These are phyloP conservation scores for Crucihimalaya himalaica DNA, from an alignment of 345 rosid species.

Conservation along the genomic window DNA sequence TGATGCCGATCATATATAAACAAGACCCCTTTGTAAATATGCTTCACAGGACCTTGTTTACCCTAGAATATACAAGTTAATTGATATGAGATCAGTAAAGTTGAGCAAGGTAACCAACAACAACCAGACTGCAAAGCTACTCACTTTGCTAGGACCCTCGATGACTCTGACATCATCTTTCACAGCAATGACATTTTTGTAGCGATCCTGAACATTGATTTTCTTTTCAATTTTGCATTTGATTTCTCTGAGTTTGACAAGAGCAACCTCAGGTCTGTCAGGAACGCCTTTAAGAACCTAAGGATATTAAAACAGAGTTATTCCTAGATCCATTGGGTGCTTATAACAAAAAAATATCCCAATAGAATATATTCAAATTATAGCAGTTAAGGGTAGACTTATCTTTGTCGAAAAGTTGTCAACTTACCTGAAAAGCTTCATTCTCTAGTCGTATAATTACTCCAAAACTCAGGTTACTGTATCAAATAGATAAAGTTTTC, in stretches of 20 bases:
- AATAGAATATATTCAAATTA: background rate
- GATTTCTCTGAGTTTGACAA: constrained; percentile 88
- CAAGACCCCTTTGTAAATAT: constrained; percentile 71
- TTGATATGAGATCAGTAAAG: constrained; percentile 6
- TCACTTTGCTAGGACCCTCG: constrained; percentile 90
- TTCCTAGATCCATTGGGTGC: background rate
- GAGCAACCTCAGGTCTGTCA: constrained; percentile 82
- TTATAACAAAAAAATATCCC: background rate
- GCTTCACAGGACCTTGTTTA: constrained; percentile 93
- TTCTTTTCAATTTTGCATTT: constrained; percentile 89
- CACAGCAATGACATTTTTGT: constrained; percentile 65
- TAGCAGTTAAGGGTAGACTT: constrained; percentile 1
- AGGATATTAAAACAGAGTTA: constrained; percentile 20
- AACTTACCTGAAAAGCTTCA: constrained; percentile 86
- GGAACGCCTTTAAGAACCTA: constrained; percentile 95
- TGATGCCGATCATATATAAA: constrained; percentile 89
- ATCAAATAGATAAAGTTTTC: constrained; percentile 28
- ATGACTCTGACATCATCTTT: constrained; percentile 80
- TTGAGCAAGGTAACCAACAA: constrained; percentile 17
- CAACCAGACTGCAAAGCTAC: constrained; percentile 36
- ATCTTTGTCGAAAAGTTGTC: constrained; percentile 1
- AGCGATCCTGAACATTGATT: constrained; percentile 65
- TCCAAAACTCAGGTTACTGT: constrained; percentile 88
- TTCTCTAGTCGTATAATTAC: constrained; percentile 93
- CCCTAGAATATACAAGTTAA: constrained; percentile 54